phyloP scores from a whole-genome alignment of 2,329 filamentous ascomycete genomes.

The Talaromyces verruculosus region DNA sequence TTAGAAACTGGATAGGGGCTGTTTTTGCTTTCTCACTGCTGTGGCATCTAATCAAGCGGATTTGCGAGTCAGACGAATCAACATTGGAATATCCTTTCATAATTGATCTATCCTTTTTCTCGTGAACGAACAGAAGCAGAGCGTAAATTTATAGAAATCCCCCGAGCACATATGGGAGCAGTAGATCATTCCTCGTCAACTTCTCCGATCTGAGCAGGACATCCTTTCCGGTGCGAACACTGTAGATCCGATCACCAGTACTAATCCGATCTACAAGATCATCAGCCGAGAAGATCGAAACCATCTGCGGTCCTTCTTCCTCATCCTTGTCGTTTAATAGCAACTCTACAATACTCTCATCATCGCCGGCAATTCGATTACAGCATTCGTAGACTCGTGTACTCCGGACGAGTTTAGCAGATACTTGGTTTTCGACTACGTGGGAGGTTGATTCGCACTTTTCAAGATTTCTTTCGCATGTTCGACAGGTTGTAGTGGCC shows the following conservation, averaged over 20 bases:
- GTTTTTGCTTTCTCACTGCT: neutral
- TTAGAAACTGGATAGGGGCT: slow-evolving; percentile 9
- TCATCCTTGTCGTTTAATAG: neutral
- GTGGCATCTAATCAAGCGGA: slow-evolving; percentile 1
- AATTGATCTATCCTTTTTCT: neutral
- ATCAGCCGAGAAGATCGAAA: neutral
- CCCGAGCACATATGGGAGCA: neutral
- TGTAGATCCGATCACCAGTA: neutral
- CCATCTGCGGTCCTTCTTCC: neutral
- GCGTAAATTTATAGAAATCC: neutral
- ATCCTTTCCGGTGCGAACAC: neutral
- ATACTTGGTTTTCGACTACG: neutral
- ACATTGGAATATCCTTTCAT: neutral
- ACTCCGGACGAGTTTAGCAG: neutral
- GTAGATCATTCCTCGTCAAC: neutral
- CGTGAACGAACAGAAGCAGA: neutral
- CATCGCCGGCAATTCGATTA: neutral
- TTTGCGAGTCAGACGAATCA: neutral
- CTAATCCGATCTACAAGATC: neutral
- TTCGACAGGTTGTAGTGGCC: neutral
- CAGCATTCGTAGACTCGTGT: neutral
- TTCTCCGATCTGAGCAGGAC: neutral
- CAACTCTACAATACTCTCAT: neutral
- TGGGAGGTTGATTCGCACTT: neutral
- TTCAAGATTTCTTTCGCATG: neutral